Evolutionary conservation across 1,139 yeast genomes (phyloP), one percentile per base, ranked within the genome.

Genomic region (Lodderomyces oxycetoniae): DNA sequence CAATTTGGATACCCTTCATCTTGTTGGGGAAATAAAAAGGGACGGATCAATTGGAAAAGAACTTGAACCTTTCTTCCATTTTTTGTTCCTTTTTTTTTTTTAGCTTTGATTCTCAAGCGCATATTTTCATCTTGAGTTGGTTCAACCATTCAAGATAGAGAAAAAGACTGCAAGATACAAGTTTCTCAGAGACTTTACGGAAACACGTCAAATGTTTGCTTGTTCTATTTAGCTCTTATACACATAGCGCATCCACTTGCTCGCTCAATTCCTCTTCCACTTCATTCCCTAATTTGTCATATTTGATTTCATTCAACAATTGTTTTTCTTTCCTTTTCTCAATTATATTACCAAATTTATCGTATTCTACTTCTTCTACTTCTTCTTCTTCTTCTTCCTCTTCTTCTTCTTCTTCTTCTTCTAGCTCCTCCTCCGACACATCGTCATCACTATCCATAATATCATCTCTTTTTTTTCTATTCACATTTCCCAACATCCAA

Each of bases 401-500:
- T 22, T 33, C 37, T 8, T 23, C 32, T 12, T 33, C 35, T 7
- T 33, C 42, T 2, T 36, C 39, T 12, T 37, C 39, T 3, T 31
- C 36, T 3, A 27, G 36, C 3, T 36, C 42, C 2, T 36, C 45
- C 4, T 40, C 46, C 26, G 7, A 8, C n/a, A 10, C 26, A 10
- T 33, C 36, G 12, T 24, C 14, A 12, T 34, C 36, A 8, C 31
- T 38, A 2, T 35, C 38, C 13, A 35, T 36, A 3, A 26, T 36
- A 4, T 26, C 34, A 2, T 35, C 39, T 2, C 36, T 45, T 4
- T 39, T 46, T 34, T 42, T 37, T 42, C 82, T 74, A 46, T 82
- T 87, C 11, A 79, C 80, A 50, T 81, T 84, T 0, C 95, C 95
- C 61, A 77, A 71, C 61, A 74, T 65, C 95, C 94, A 86, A 4